Percentiles rank a stretch among this genome's conserved stretches.
Evolutionary conservation across 2,329 filamentous ascomycete genomes (phyloP).

Genomic region (Alternaria postmessia): DNA sequence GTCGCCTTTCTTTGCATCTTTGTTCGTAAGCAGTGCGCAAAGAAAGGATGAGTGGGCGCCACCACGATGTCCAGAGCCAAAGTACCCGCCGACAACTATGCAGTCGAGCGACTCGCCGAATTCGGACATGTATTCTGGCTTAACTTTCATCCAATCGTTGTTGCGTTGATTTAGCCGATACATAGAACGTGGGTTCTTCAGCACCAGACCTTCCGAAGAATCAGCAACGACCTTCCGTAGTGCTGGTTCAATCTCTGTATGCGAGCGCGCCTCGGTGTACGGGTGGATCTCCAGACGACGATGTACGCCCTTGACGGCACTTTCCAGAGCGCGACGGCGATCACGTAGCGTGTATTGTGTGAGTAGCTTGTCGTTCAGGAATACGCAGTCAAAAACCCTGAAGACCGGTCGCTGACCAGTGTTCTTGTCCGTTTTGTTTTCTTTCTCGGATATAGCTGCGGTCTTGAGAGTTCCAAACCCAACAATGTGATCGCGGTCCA

Average conservation of each 20-base stretch:
- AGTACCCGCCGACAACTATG: constrained; percentile 90
- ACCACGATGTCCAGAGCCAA: constrained; percentile 84
- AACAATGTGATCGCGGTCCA: constrained; percentile 81
- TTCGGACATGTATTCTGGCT: constrained; percentile 97
- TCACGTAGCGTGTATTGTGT: constrained; percentile 85
- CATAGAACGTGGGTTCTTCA: constrained; percentile 89
- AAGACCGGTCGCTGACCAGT: constrained; percentile 78
- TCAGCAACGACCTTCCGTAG: constrained; percentile 86
- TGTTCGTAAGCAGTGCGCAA: constrained; percentile 82
- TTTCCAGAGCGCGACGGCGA: constrained; percentile 76
- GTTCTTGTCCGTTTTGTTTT: constrained; percentile 67
- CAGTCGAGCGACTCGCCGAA: constrained; percentile 94
- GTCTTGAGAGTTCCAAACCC: constrained; percentile 94
- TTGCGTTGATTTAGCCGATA: constrained; percentile 90
- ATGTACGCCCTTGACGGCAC: constrained; percentile 72
- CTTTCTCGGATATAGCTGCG: constrained; percentile 80
- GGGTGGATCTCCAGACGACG: constrained; percentile 84
- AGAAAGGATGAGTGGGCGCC: constrained; percentile 85
- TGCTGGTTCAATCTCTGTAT: constrained; percentile 78
- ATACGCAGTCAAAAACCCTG: constrained; percentile 89
- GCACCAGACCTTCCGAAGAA: constrained; percentile 85
- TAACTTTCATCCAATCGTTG: constrained; percentile 98
- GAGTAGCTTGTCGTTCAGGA: constrained; percentile 81
- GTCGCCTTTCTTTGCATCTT: constrained; percentile 67
- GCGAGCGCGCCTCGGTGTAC: constrained; percentile 70